Base-by-base conservation (phyloP, 768 basidiomycete species). In the Fomitopsis pulvina region DNA sequence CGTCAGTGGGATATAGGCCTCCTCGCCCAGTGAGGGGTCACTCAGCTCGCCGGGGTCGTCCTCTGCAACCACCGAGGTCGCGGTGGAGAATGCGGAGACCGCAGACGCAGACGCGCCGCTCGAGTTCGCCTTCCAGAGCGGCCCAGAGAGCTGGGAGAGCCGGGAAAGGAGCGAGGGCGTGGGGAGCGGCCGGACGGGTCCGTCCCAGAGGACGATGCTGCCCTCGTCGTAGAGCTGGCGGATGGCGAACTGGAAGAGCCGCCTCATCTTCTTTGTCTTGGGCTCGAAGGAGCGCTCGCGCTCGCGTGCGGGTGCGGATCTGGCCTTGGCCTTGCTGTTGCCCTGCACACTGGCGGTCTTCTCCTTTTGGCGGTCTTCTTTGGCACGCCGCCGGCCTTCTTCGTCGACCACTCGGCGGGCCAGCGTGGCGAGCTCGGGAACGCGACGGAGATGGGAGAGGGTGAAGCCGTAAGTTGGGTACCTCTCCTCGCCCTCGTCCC, bases 151-250 rank as follows among this genome's bases (percentile, higher is more conserved):
- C 45, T 48, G 48, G 25, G 45, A 55, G 52, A 18, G 41, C n/a
- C n/a, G n/a, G 40, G 28, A 42, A 43, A 11, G 39, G 37, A 8
- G 46, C 50, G 34, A 45, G 50, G 7, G 50, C 52, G 18, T 45
- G 30, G 66, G 66, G 47, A 65, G 63, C 1, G 70, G 60, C 9
- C 72, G 70, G 12, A 70, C 68, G 2, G 82, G 79, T 0, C 85
- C 85, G 50, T 86, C 81, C 81, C 85, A 87, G 2, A 86, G 63
- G 0, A 88, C 71, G 50, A 90, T 79, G 48, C 76, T 79, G n/a
- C 88, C 89, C 51, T 89, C 87, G 48, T 79, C 72, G 43, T 80
- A 70, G 20, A 90, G 66, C 60, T 81, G 76, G 18, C 78, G 68
- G 46, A 90, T 70, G 0, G 83, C 81, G 71, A 76, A 79, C 18